Conservation (phyloP, 306 rosid genomes). For the Pyrus bretschneideri region DNA sequence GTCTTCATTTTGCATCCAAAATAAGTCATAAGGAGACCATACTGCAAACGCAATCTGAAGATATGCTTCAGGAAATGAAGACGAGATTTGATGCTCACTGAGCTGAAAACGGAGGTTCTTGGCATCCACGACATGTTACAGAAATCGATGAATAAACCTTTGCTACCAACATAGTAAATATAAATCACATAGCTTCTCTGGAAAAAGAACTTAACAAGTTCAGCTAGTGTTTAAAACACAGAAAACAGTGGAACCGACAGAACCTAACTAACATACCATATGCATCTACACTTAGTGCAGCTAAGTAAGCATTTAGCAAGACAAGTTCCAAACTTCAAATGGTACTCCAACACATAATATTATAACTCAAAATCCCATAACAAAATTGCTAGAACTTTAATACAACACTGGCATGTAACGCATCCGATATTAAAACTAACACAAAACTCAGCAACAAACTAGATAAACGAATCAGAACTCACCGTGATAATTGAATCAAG, state of each 20-base stretch:
- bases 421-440: not conserved
- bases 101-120: conserved; percentile 79
- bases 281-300: not conserved
- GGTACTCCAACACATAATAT: not conserved
- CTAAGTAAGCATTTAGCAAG: not conserved
- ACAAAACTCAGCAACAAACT: not conserved
- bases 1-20: not conserved
- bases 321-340: not conserved
- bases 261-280: not conserved
- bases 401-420: not conserved
- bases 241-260: not conserved
- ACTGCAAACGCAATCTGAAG: conserved; percentile 93
- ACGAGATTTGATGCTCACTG: conserved; percentile 45
- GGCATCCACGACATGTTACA: conserved; percentile 74
- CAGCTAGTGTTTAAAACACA: not conserved
- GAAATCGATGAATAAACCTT: not conserved
- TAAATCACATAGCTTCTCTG: not conserved
- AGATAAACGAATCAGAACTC: conserved; percentile 21
- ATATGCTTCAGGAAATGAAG: conserved; percentile 87
- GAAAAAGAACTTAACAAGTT: not conserved
- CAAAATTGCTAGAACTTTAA: not conserved
- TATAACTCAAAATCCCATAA: not conserved
- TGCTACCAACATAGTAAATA: not conserved
- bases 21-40: conserved; percentile 5
- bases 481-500: conserved; percentile 93